These are phyloP conservation scores for Aegilops bicornis DNA, from an alignment of 176 grass and related monocot genomes.

Conservation along the genomic window DNA sequence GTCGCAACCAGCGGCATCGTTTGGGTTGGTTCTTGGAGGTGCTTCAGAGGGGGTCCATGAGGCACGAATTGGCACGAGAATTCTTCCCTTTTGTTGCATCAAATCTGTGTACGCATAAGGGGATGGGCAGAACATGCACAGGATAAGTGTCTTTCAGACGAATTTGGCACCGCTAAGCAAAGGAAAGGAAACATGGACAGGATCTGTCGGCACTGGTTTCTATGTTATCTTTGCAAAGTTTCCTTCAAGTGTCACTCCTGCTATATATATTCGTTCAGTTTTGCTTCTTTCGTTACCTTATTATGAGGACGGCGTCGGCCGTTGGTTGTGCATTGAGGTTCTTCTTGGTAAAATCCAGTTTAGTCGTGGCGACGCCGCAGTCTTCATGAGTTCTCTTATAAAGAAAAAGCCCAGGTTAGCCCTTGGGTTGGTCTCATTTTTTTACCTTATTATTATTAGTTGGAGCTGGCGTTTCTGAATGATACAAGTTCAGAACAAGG, in stretches of 20 bases:
- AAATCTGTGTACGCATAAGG: slow-evolving; percentile 8
- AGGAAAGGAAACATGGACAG: not conserved
- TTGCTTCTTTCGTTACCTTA: not conserved
- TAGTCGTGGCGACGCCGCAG: too few species aligned
- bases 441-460: not conserved
- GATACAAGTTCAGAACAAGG: not conserved
- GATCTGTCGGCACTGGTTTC: not conserved
- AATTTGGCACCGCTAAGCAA: slow-evolving; percentile 33
- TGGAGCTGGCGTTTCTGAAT: not conserved
- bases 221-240: not conserved
- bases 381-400: too few species aligned
- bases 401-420: too few species aligned
- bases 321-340: too few species aligned
- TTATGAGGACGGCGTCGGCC: too few species aligned
- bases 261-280: not conserved
- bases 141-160: not conserved
- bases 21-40: not conserved
- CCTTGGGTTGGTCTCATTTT: too few species aligned
- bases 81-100: slow-evolving; percentile 4
- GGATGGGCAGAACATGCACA: slow-evolving; percentile 6
- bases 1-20: slow-evolving; percentile 23
- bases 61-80: not conserved
- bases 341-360: too few species aligned
- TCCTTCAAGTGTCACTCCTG: not conserved
- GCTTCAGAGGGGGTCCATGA: not conserved